phyloP scores from a whole-genome alignment of 257 asterid species.

The Cordia subcordata region DNA sequence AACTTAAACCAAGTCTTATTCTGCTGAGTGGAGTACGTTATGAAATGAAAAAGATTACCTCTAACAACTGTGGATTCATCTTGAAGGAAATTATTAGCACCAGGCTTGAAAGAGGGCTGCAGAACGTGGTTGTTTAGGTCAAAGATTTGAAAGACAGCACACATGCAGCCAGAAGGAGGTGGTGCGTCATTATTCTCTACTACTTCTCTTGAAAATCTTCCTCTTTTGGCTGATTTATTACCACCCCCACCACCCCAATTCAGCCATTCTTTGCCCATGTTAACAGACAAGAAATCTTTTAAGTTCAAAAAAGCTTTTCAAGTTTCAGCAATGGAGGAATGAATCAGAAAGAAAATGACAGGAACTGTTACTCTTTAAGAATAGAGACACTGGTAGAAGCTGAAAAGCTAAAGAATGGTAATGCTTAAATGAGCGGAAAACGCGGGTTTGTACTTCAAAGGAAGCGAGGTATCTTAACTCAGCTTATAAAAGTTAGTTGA shows the following conservation, averaged over 20 bases:
- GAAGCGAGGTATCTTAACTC: too few species aligned
- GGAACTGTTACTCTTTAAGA: background rate
- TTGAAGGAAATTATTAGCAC: constrained; percentile 17
- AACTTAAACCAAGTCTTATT: background rate
- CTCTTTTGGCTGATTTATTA: constrained; percentile 23
- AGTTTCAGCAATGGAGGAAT: background rate
- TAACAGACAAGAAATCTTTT: background rate
- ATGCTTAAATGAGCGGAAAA: background rate
- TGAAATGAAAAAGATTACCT: constrained; percentile 23
- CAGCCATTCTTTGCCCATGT: constrained; percentile 63
- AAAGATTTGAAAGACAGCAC: constrained; percentile 51
- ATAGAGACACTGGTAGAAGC: background rate
- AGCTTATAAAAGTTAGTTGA: background rate
- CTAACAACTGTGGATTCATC: constrained; percentile 22
- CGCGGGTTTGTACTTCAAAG: background rate
- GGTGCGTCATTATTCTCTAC: constrained; percentile 12
- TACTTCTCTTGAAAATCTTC: constrained; percentile 13
- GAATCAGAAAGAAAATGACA: background rate
- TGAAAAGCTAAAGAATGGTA: background rate
- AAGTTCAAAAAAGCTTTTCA: background rate
- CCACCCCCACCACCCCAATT: constrained; percentile 35
- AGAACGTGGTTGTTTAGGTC: constrained; percentile 42
- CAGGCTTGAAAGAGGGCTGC: constrained; percentile 9
- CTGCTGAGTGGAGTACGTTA: background rate
- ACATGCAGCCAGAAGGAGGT: constrained; percentile 56